A percentile compares a stretch with the other conserved stretches of the same genome.
These are phyloP conservation scores for Rhododendron ferrugineum DNA, from an alignment of 148 eudicot genomes.

Conservation along the genomic window DNA sequence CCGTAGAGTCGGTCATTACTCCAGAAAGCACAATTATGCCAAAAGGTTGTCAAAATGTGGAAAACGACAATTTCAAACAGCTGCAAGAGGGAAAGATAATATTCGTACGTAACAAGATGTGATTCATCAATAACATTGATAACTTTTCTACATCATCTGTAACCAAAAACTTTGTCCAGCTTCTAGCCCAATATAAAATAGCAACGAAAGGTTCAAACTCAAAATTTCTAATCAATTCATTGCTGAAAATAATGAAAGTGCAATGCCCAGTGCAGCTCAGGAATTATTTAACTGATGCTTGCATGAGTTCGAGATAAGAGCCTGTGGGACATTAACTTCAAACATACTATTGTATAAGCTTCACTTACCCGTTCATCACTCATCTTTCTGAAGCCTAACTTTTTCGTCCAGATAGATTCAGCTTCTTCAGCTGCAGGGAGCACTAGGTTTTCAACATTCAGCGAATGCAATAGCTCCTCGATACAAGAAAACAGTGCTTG, in stretches of 20 bases:
- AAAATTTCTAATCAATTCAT: not conserved
- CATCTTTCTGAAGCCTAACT: constrained; percentile 45
- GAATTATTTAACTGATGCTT: not conserved
- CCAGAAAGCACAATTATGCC: not conserved
- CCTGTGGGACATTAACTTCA: not conserved
- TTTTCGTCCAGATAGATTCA: constrained; percentile 62
- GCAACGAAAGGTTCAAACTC: not conserved
- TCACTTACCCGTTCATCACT: constrained; percentile 36
- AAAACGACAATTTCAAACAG: not conserved
- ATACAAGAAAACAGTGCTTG: constrained; percentile 69
- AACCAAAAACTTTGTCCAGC: not conserved
- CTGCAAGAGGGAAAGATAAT: not conserved
- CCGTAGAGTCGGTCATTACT: not conserved
- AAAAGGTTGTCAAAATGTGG: not conserved
- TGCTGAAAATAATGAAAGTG: not conserved
- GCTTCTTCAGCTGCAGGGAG: constrained; percentile 96
- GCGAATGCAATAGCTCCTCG: constrained; percentile 46
- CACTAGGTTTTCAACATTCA: constrained; percentile 62
- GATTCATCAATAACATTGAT: not conserved
- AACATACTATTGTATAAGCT: not conserved
- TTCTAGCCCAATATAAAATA: not conserved
- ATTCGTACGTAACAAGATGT: not conserved
- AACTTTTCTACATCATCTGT: not conserved
- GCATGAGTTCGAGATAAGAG: not conserved
- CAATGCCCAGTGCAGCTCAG: not conserved